A percentile compares a stretch with the other conserved stretches of the same genome.
These are phyloP conservation scores for Puya raimondii DNA, from an alignment of 176 grass and related monocot genomes.

Conservation along the genomic window DNA sequence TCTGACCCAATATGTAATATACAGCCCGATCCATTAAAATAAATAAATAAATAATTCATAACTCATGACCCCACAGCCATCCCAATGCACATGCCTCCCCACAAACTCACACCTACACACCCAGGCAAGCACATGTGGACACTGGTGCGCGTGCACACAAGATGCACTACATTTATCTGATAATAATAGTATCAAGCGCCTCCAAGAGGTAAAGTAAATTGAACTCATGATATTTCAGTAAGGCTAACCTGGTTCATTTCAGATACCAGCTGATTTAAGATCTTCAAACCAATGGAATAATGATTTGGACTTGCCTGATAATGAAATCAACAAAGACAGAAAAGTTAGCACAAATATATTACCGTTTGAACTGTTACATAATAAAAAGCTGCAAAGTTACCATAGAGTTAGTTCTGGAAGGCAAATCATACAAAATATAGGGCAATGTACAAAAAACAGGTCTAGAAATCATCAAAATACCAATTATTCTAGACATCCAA, in stretches of 20 bases:
- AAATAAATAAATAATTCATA: neutral
- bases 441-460: slow-evolving; percentile 15
- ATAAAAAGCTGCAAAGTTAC: neutral
- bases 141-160: too few species aligned
- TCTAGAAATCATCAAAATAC: slow-evolving; percentile 21
- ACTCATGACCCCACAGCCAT: neutral
- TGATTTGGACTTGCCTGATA: slow-evolving; percentile 88
- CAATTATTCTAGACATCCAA: neutral
- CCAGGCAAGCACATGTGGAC: too few species aligned
- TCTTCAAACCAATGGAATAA: slow-evolving; percentile 97
- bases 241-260: slow-evolving; percentile 94
- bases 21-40: neutral
- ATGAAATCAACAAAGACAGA: slow-evolving; percentile 10
- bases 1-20: neutral
- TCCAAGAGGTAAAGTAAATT: neutral
- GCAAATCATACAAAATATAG: too few species aligned
- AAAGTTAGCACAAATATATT: slow-evolving; percentile 6
- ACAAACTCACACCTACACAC: too few species aligned
- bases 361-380: neutral
- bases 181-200: neutral
- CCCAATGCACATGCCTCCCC: neutral
- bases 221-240: slow-evolving; percentile 3
- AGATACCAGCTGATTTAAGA: slow-evolving; percentile 70
- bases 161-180: too few species aligned
- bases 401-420: too few species aligned